phyloP scores from a whole-genome alignment of 257 asterid genomes.

The Scutellaria barbata region DNA sequence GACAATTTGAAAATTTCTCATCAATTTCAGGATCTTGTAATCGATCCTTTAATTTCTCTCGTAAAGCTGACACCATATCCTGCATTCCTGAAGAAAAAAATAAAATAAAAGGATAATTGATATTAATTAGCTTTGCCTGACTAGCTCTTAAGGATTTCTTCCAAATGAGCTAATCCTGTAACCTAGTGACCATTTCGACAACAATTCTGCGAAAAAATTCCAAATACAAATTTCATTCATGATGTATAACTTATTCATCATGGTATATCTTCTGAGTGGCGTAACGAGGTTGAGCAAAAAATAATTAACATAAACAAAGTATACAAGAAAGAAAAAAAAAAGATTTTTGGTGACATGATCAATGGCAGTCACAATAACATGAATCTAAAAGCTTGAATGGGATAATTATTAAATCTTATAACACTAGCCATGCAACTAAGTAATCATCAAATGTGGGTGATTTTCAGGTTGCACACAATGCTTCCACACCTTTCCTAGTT shows the following conservation, averaged over 20 bases:
- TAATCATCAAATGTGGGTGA: slow-evolving; percentile 29
- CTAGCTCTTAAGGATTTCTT: slow-evolving; percentile 18
- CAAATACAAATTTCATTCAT: slow-evolving; percentile 25
- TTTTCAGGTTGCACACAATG: slow-evolving; percentile 2
- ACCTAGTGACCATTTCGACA: slow-evolving; percentile 3
- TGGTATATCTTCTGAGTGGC: background rate
- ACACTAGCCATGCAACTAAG: slow-evolving; percentile 23
- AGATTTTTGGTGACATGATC: slow-evolving; percentile 12
- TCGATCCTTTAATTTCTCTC: slow-evolving; percentile 67
- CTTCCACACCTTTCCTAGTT: slow-evolving; percentile 45
- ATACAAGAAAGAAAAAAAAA: background rate
- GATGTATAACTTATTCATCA: slow-evolving; percentile 17
- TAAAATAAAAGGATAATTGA: background rate
- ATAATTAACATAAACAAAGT: slow-evolving; percentile 6
- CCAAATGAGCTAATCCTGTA: slow-evolving; percentile 20
- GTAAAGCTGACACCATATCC: slow-evolving; percentile 57
- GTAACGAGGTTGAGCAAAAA: slow-evolving; percentile 10
- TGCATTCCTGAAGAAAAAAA: slow-evolving; percentile 59
- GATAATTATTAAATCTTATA: slow-evolving; percentile 21
- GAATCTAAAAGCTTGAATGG: slow-evolving; percentile 28
- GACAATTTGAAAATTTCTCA: slow-evolving; percentile 59
- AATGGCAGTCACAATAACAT: slow-evolving; percentile 18
- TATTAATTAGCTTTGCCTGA: slow-evolving; percentile 30
- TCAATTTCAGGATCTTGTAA: slow-evolving; percentile 52
- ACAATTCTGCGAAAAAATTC: slow-evolving; percentile 27